Base-by-base conservation (phyloP, 768 basidiomycete genomes). In the Fomitopsis pulvina region DNA sequence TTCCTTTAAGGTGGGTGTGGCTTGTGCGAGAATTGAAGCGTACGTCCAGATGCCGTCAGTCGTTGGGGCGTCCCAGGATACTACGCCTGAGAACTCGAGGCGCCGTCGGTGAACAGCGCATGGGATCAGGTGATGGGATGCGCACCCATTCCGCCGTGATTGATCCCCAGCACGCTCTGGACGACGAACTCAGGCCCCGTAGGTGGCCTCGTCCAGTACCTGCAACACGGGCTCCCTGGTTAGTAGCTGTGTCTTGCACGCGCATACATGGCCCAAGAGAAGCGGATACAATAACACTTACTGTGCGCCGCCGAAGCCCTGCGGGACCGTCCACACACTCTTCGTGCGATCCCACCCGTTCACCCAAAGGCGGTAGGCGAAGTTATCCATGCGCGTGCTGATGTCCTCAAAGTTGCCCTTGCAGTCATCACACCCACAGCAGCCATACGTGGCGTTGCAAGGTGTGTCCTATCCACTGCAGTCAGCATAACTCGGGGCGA, bases 321-420 rank as follows among this genome's bases (percentile, higher is more conserved):
- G 88, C 0, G 87, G 85, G 1, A 90, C 87, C 1, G 81, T 80
- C 89, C 87, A 90, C 0, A 88, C 73, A 1, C 83, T 76, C 60
- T 85, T 82, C 4, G 74, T 78, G 10, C 78, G 68, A 54, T 82
- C 80, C 80, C 85, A 85, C 1, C 83, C 85, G 53, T 83, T 76
- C 42, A 77, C 70, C 52, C 78, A 75, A 14, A 83, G 57, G 20
- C 85, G 72, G 43, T 80, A 67, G 42, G 66, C 66, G 66, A 83
- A 88, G 51, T 82, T 74, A 44, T 85, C 80, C 70, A 88, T 79
- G 27, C 87, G 71, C 0, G 70, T 71, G 10, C 80, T 76, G 46
- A 89, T 80, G 58, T 90, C 87, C 52, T 80, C 76, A 56, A 87
- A 85, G 21, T 53, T 68, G 2, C 85, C 85, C 48, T 76, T 66